Percentiles rank a stretch among this genome's conserved stretches.
These are phyloP conservation scores for Candida gorgasii DNA, from an alignment of 805 yeast genomes.

Conservation along the genomic window DNA sequence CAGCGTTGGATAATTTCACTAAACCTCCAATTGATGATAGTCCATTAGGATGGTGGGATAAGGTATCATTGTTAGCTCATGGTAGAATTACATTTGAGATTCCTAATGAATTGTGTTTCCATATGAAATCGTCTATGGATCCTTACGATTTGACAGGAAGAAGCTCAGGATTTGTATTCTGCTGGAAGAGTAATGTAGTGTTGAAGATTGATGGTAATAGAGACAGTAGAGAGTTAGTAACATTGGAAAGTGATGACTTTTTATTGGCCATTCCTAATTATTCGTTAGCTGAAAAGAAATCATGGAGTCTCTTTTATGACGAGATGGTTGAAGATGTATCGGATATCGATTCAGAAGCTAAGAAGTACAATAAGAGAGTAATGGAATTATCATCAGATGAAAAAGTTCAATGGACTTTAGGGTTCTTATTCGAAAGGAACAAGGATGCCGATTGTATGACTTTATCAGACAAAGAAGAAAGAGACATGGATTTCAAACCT, in stretches of 20 bases:
- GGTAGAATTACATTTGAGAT: conserved; percentile 52
- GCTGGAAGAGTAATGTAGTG: conserved; percentile 59
- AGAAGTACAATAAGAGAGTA: conserved; percentile 38
- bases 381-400: conserved; percentile 62
- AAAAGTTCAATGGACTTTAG: conserved; percentile 74
- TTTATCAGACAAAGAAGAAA: conserved; percentile 37
- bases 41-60: conserved; percentile 53
- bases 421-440: conserved; percentile 72
- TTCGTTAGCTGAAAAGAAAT: conserved; percentile 31
- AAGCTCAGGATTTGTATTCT: conserved; percentile 63
- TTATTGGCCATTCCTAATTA: conserved; percentile 58
- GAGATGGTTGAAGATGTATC: conserved; percentile 20
- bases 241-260: conserved; percentile 57
- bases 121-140: conserved; percentile 59
- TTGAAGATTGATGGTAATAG: conserved; percentile 53
- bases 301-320: conserved; percentile 40
- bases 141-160: conserved; percentile 61
- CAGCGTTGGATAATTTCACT: conserved; percentile 45
- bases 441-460: conserved; percentile 24
- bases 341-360: conserved; percentile 28
- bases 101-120: conserved; percentile 55
- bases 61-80: conserved; percentile 54
- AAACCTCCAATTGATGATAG: conserved; percentile 46
- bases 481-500: conserved; percentile 52
- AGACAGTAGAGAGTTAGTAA: conserved; percentile 50